Conservation (phyloP, 2,329 filamentous ascomycete genomes). For the Diplodia sapinea region DNA sequence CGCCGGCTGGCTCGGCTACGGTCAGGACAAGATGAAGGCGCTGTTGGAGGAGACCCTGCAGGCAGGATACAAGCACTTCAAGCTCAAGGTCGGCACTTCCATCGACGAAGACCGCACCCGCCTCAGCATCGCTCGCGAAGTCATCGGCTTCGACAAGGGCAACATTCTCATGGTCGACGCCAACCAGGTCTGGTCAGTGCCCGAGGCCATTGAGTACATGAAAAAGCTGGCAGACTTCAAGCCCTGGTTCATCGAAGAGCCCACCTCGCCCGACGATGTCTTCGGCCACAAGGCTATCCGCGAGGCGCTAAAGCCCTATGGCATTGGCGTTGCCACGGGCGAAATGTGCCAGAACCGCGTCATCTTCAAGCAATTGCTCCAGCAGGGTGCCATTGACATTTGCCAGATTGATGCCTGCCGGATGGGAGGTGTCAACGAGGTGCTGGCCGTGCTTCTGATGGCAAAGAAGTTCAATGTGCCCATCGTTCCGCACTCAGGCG, state of each 20-base stretch:
- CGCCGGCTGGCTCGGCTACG: constrained; percentile 91
- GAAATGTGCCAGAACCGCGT: constrained; percentile 97
- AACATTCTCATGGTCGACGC: constrained; percentile 92
- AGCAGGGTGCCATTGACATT: constrained; percentile 79
- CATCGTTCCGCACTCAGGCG: constrained; percentile 86
- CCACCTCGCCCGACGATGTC: constrained; percentile 87
- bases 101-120: constrained; percentile 74
- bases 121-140: constrained; percentile 74
- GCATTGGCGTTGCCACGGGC: constrained; percentile 85
- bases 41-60: constrained; percentile 75
- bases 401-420: constrained; percentile 91
- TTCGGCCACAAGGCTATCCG: constrained; percentile 85
- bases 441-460: constrained; percentile 85
- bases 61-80: constrained; percentile 84
- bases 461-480: constrained; percentile 80
- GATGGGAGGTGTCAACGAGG: constrained; percentile 89
- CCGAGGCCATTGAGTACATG: constrained; percentile 89
- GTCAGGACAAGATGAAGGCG: constrained; percentile 81
- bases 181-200: constrained; percentile 91
- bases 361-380: constrained; percentile 89
- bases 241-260: constrained; percentile 95
- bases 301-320: constrained; percentile 74
- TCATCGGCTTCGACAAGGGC: constrained; percentile 81
- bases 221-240: constrained; percentile 79
- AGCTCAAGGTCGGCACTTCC: constrained; percentile 83